Conservation (phyloP, 305 asterid species). For the Rubia tinctorum region DNA sequence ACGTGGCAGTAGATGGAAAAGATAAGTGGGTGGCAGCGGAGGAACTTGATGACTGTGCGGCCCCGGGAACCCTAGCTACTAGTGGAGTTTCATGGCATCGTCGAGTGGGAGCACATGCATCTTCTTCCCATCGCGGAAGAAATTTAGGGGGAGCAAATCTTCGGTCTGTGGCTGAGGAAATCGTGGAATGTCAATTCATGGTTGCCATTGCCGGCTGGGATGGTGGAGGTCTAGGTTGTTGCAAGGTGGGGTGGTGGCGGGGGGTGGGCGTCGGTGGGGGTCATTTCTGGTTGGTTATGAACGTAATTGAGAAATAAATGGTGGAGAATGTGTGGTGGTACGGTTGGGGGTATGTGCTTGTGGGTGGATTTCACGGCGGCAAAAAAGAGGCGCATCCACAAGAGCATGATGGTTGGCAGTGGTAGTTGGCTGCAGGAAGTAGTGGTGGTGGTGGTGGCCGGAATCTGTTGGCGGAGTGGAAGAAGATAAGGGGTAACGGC, state of each 20-base stretch:
- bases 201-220: too few species aligned
- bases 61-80: constrained; percentile 67
- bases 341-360: constrained; percentile 13
- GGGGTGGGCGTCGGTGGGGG: constrained; percentile 70
- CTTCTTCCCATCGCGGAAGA: constrained; percentile 32
- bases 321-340: constrained; percentile 19
- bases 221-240: too few species aligned
- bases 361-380: constrained; percentile 22
- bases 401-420: too few species aligned
- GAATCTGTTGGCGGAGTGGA: too few species aligned
- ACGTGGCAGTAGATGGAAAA: constrained; percentile 63
- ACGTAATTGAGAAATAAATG: constrained; percentile 72
- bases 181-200: too few species aligned
- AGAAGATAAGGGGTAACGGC: too few species aligned
- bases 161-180: too few species aligned
- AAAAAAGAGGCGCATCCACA: constrained; percentile 7
- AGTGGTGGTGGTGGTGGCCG: too few species aligned
- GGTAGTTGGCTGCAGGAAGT: too few species aligned
- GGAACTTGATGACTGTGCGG: too few species aligned
- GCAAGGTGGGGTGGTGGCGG: constrained; percentile 57
- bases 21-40: constrained; percentile 53
- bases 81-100: constrained; percentile 74
- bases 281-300: constrained; percentile 68
- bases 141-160: too few species aligned
- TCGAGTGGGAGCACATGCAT: constrained; percentile 70